Evolutionary conservation across 495 filamentous ascomycete genomes (phyloP).

Genomic region (Echria macrotheca): DNA sequence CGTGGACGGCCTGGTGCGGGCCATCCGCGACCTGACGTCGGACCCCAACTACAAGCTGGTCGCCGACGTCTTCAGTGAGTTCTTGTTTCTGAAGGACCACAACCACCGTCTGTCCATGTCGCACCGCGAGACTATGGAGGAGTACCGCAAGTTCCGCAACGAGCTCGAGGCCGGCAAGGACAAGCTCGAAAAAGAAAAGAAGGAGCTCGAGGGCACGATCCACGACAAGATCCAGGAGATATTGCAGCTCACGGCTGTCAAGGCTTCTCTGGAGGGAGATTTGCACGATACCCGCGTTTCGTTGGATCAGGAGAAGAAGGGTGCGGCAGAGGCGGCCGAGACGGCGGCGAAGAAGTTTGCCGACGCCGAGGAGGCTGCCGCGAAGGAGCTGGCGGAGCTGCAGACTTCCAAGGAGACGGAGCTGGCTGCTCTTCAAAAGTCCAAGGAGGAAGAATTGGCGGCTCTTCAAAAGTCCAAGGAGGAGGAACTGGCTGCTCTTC

Average conservation of each 20-base stretch:
- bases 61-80: conserved; percentile 35
- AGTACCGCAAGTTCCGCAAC: conserved; percentile 32
- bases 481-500: neutral
- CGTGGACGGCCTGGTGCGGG: conserved; percentile 32
- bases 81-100: conserved; percentile 34
- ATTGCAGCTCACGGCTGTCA: conserved; percentile 21
- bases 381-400: conserved; percentile 11
- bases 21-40: conserved; percentile 32
- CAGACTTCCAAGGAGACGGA: conserved; percentile 9
- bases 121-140: conserved; percentile 29
- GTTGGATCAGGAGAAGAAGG: conserved; percentile 16
- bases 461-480: neutral
- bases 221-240: conserved; percentile 27
- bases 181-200: conserved; percentile 23
- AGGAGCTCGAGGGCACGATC: conserved; percentile 24
- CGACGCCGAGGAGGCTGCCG: conserved; percentile 6
- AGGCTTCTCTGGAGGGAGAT: conserved; percentile 21
- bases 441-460: conserved; percentile 1
- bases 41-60: conserved; percentile 37
- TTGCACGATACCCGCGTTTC: conserved; percentile 20
- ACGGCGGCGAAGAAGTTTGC: conserved; percentile 9
- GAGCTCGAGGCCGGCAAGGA: conserved; percentile 29
- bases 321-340: conserved; percentile 18
- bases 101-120: conserved; percentile 30
- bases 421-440: neutral